A percentile compares a stretch with the other conserved stretches of the same genome.
Conservation (phyloP, 2,329 filamentous ascomycete species). For the Cercospora berteroae region DNA sequence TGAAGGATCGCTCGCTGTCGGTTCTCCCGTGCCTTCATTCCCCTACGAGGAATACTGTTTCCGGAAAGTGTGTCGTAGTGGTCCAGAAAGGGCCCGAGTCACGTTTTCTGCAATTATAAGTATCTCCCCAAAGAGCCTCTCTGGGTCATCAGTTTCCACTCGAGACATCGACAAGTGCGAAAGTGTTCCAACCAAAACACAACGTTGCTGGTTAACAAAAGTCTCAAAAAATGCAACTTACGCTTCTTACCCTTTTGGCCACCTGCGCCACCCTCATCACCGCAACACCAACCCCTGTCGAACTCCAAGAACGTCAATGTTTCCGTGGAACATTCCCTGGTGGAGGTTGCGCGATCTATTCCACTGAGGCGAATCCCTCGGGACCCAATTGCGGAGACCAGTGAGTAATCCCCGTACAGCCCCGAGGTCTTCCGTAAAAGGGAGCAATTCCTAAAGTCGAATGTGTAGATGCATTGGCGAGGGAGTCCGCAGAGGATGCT, state of each 20-base stretch:
- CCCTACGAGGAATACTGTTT: neutral
- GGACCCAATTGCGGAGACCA: neutral
- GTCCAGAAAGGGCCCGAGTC: neutral
- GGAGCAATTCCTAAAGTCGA: no score
- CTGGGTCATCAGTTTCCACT: no score
- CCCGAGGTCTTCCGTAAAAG: no score
- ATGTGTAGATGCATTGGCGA: neutral
- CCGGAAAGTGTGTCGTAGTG: neutral
- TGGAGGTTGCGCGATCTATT: neutral
- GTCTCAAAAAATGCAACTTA: neutral
- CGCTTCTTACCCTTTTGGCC: neutral
- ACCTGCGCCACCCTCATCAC: neutral
- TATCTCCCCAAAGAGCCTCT: neutral
- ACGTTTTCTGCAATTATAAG: neutral
- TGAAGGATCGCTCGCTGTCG: neutral
- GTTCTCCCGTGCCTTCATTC: neutral
- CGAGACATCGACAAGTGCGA: neutral
- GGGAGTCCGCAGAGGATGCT: neutral
- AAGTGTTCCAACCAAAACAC: neutral
- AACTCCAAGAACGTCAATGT: neutral
- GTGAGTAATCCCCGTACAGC: no score
- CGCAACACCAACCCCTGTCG: neutral
- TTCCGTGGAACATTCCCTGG: neutral
- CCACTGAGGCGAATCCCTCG: neutral
- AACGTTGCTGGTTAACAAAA: neutral